phyloP scores from a whole-genome alignment of 129 eudicot genomes.

The Helichrysum umbraculigerum region DNA sequence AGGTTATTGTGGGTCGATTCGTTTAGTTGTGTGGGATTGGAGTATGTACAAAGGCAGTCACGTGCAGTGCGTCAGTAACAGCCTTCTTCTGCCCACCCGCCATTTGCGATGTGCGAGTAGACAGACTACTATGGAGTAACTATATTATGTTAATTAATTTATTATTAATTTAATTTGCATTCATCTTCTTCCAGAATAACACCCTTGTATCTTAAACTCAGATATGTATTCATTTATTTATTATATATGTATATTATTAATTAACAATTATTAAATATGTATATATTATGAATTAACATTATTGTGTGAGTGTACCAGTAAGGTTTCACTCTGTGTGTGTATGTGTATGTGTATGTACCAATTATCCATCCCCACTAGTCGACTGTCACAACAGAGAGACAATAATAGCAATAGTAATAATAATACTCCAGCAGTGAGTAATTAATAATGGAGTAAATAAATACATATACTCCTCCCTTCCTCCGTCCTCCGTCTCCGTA shows the following conservation, averaged over 20 bases:
- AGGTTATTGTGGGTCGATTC: no score
- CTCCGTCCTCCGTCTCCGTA: no score
- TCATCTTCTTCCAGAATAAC: not conserved
- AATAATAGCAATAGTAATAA: constrained; percentile 21
- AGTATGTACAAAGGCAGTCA: constrained; percentile 31
- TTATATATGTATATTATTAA: no score
- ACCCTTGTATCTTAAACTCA: no score
- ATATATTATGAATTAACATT: no score
- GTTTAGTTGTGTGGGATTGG: no score
- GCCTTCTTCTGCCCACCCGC: not conserved
- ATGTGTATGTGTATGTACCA: constrained; percentile 25
- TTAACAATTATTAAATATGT: no score
- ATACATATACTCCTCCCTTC: no score
- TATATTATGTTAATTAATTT: no score
- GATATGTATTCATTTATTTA: no score
- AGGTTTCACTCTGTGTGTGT: constrained; percentile 10
- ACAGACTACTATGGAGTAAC: not conserved
- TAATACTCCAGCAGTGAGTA: not conserved
- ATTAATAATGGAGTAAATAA: not conserved
- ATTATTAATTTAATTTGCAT: not conserved
- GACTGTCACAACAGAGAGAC: constrained; percentile 27
- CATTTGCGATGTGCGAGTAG: not conserved
- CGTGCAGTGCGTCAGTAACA: constrained; percentile 66
- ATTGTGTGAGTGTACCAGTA: constrained; percentile 28
- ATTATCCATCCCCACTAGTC: constrained; percentile 25